Evolutionary conservation across 192 early-diverging fungal species (phyloP), one percentile per base, ranked within the genome.

Genomic region (Coemansia sp.): DNA sequence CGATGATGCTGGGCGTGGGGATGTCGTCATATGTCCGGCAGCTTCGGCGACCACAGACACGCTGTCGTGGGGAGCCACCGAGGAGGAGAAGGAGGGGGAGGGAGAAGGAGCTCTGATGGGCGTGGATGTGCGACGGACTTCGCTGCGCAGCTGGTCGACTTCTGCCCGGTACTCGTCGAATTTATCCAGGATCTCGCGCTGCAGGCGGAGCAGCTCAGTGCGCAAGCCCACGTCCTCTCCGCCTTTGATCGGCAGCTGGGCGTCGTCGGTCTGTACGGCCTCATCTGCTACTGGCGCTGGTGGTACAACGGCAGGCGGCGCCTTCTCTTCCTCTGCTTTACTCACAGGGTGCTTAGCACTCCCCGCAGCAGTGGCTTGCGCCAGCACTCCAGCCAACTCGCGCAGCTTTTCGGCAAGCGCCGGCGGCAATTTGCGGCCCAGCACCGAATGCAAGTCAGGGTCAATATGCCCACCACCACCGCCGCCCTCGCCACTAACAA

Each of bases 91-190:
- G 17, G 1, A 17, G 38, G 22, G 5, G 68, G 41, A 46, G 43
- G 17, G 15, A 62, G 49, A 22, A 59, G 25, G 4, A 25, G 59
- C 0, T 57, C n/a, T 14, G 74, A 70, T 6, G 61, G 62, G 29
- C 60, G n/a, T n/a, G n/a, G n/a, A n/a, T n/a, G n/a, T 61, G n/a
- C 79, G 68, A 14, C 56, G 62, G 14, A 81, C 73, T 39, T 81
- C 79, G 12, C 62, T 63, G 17, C 79, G 69, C 45, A 81, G 64
- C 70, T 59, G 41, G 37, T 72, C 70, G 41, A 81, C 61, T 32
- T 75, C 79, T 4, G 51, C 47, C 3, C 70, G 73, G 32, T 61
- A 72, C 63, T 72, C 73, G 51, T 81, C 79, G 38, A 81, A 69
- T 19, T 59, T 54, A 1, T 40, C 39, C 43, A 81, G 45, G 1